Conservation (phyloP, 2,329 filamentous ascomycete species). For the Whalleya microplaca region DNA sequence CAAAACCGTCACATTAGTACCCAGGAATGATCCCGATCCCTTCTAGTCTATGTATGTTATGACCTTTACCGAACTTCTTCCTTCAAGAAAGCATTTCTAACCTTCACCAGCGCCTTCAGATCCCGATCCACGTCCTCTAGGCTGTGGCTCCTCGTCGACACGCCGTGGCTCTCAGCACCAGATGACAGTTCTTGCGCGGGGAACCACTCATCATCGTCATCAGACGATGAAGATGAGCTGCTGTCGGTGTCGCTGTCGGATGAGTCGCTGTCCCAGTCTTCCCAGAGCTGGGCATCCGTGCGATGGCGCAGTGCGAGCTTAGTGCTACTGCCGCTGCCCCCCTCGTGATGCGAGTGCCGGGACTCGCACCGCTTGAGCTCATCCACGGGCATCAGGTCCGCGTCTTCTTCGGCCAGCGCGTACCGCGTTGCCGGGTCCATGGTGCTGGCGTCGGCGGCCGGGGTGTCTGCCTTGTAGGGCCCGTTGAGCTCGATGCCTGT, state of each 20-base stretch:
- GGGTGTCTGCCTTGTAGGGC: background rate
- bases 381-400: constrained; percentile 15
- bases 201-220: constrained; percentile 13
- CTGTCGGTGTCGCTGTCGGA: constrained; percentile 25
- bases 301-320: constrained; percentile 22
- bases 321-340: background rate
- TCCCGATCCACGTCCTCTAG: constrained; percentile 3
- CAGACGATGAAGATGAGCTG: constrained; percentile 8
- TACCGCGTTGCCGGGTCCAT: constrained; percentile 7
- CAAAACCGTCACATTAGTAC: no score
- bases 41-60: no score
- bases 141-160: background rate
- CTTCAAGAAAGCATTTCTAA: background rate
- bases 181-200: constrained; percentile 1
- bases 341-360: background rate
- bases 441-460: background rate
- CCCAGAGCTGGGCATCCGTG: constrained; percentile 7
- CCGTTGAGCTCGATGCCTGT: background rate
- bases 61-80: background rate
- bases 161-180: background rate
- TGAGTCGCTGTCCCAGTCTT: constrained; percentile 13
- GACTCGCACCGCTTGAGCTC: background rate
- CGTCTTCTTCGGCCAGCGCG: constrained; percentile 11
- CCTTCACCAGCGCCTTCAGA: background rate
- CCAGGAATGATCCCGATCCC: no score